Conservation (phyloP, 306 rosid genomes). For the Psophocarpus tetragonolobus region DNA sequence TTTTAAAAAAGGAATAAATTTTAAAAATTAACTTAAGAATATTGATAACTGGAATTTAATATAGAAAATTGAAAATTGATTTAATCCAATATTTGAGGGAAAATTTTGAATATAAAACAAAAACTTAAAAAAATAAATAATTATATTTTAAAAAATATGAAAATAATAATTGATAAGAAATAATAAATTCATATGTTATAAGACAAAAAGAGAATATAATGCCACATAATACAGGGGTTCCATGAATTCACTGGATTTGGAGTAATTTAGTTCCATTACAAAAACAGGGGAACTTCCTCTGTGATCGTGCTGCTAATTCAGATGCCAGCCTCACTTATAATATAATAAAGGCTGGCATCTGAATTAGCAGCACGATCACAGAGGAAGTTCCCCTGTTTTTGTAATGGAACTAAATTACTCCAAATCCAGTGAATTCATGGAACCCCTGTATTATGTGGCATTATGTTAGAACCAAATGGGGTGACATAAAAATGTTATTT, state of each 20-base stretch:
- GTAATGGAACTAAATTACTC: slow-evolving; percentile 2
- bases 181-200: background rate
- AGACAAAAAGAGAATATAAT: background rate
- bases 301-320: background rate
- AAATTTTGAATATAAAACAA: background rate
- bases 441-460: background rate
- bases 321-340: background rate
- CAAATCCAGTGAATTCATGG: slow-evolving; percentile 14
- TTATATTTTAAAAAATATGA: background rate
- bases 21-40: background rate
- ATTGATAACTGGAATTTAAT: background rate
- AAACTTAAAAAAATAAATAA: background rate
- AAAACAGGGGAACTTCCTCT: background rate
- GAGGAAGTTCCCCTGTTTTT: background rate
- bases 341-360: background rate
- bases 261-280: slow-evolving; percentile 4
- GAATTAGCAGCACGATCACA: background rate
- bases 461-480: slow-evolving; percentile 9
- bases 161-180: background rate
- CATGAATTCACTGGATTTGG: slow-evolving; percentile 14
- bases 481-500: slow-evolving; percentile 31
- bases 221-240: background rate
- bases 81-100: background rate
- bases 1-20: background rate
- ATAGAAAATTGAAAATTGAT: background rate